Conservation (phyloP, 2,329 filamentous ascomycete species). For the Cladorrhinum sp. region DNA sequence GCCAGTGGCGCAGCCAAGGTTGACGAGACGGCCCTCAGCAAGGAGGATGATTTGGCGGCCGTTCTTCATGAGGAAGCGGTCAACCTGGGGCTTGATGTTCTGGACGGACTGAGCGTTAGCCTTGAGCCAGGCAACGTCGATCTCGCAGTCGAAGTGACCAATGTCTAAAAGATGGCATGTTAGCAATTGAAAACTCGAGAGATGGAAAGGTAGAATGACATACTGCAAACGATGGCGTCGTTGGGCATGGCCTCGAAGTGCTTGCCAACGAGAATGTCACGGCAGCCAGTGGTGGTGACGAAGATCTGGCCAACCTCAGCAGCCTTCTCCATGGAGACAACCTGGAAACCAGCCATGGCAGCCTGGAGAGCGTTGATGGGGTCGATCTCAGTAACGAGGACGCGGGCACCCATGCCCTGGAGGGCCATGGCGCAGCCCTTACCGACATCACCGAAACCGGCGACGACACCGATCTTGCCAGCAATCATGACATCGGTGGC, state of each 20-base stretch:
- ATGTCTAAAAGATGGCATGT: slow-evolving; percentile 61
- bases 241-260: slow-evolving; percentile 97
- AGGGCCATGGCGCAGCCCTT: slow-evolving; percentile 98
- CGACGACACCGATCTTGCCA: slow-evolving; percentile 96
- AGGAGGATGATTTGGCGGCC: slow-evolving; percentile 98
- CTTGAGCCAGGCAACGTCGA: slow-evolving; percentile 99
- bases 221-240: slow-evolving; percentile 98
- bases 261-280: slow-evolving; percentile 87
- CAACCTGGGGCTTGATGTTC: slow-evolving; percentile 99
- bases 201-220: slow-evolving; percentile 34
- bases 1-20: slow-evolving; percentile 97
- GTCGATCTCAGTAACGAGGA: slow-evolving; percentile 94
- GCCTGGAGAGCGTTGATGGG: slow-evolving; percentile 99
- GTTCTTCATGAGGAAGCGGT: slow-evolving; percentile 91
- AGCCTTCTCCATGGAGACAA: slow-evolving; percentile 95
- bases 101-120: slow-evolving; percentile 87
- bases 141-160: slow-evolving; percentile 99
- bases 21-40: slow-evolving; percentile 97
- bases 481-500: slow-evolving; percentile 99
- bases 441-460: slow-evolving; percentile 97
- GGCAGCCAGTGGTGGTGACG: slow-evolving; percentile 98
- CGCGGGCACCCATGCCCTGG: slow-evolving; percentile 93
- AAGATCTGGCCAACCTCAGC: slow-evolving; percentile 90
- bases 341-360: slow-evolving; percentile 94
- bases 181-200: neutral